phyloP scores from a whole-genome alignment of 306 rosid species.

The Neltuma alba region DNA sequence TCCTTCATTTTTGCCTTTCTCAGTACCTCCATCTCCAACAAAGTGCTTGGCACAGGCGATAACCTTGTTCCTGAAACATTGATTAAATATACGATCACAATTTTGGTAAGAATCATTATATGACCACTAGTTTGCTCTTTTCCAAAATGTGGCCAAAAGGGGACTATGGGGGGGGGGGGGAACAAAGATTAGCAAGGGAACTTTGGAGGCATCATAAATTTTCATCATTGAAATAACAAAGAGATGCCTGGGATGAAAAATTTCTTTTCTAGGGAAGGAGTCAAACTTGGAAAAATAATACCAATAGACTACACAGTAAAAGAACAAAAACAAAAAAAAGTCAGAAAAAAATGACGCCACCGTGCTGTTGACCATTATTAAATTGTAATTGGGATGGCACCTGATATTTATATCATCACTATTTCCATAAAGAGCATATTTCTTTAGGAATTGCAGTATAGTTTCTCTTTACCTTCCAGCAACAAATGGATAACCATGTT shows the following conservation, averaged over 20 bases:
- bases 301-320: neutral
- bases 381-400: neutral
- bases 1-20: slow-evolving; percentile 81
- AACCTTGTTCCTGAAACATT: slow-evolving; percentile 66
- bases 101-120: neutral
- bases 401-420: slow-evolving; percentile 4
- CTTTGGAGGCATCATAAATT: neutral
- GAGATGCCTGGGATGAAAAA: neutral
- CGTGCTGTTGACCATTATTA: neutral
- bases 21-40: slow-evolving; percentile 93
- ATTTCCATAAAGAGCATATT: neutral
- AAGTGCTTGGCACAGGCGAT: slow-evolving; percentile 93
- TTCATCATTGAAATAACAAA: neutral
- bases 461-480: slow-evolving; percentile 49
- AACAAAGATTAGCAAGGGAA: neutral
- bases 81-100: neutral
- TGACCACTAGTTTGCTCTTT: neutral
- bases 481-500: slow-evolving; percentile 39
- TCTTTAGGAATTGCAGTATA: neutral
- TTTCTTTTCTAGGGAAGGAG: neutral
- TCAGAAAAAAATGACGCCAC: neutral
- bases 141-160: neutral
- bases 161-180: too few species aligned
- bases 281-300: neutral
- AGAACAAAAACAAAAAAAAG: neutral